Evolutionary conservation across 139 green algal genomes (phyloP).

Genomic region (Haematococcus lacustris): DNA sequence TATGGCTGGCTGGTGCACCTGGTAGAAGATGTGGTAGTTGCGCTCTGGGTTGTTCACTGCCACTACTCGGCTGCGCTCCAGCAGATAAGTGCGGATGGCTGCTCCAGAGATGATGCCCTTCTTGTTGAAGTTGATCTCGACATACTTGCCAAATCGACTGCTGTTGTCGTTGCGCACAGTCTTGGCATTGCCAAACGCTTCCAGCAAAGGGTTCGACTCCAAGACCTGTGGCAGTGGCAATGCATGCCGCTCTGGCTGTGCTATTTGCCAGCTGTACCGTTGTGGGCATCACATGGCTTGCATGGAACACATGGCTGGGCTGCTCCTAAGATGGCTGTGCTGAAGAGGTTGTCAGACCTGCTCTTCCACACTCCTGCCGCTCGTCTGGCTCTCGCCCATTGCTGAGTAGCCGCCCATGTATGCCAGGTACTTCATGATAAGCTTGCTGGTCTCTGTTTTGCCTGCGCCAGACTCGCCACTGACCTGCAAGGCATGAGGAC

Average conservation of each 20-base stretch:
- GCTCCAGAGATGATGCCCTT: conserved; percentile 76
- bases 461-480: conserved; percentile 94
- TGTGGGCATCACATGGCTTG: too few species aligned
- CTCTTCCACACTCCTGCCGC: conserved; percentile 66
- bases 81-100: conserved; percentile 92
- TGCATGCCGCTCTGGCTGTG: too few species aligned
- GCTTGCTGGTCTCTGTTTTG: conserved; percentile 99
- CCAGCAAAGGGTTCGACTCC: conserved; percentile 95
- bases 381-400: conserved; percentile 4
- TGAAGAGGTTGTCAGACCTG: conserved; percentile 47
- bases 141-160: conserved; percentile 97
- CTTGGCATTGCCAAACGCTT: conserved; percentile 99
- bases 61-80: conserved; percentile 93
- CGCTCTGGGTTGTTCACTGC: conserved; percentile 90
- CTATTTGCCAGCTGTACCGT: too few species aligned
- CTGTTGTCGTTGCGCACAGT: conserved; percentile 97
- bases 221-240: conserved; percentile 62
- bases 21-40: conserved; percentile 99
- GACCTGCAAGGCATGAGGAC: conserved; percentile 62
- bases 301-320: too few species aligned
- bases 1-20: too few species aligned
- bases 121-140: conserved; percentile 96
- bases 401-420: conserved; percentile 68
- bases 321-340: too few species aligned
- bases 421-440: conserved; percentile 90